Percentiles rank a stretch among this genome's conserved stretches.
These are phyloP conservation scores for Lyophyllum atratum DNA, from an alignment of 768 basidiomycete species.

Conservation along the genomic window DNA sequence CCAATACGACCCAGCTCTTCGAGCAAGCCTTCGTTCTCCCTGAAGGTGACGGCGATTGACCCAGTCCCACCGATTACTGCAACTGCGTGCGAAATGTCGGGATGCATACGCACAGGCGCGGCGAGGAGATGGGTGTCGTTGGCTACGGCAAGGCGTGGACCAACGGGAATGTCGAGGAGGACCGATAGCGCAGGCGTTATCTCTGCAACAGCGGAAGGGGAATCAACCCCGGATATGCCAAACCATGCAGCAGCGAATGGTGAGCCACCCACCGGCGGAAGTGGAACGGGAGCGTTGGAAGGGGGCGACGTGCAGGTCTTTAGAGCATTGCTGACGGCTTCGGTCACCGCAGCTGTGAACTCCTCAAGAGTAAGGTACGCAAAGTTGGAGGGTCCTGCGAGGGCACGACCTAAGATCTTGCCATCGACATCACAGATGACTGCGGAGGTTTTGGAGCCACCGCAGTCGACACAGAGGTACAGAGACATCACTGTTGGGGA, in stretches of 20 bases:
- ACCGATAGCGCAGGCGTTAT: slow-evolving; percentile 55
- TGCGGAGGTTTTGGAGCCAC: slow-evolving; percentile 85
- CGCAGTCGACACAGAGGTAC: slow-evolving; percentile 85
- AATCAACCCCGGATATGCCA: slow-evolving; percentile 82
- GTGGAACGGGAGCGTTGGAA: slow-evolving; percentile 33
- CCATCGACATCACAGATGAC: slow-evolving; percentile 64
- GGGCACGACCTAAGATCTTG: slow-evolving; percentile 63
- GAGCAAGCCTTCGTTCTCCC: slow-evolving; percentile 41
- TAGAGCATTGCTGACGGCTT: slow-evolving; percentile 58
- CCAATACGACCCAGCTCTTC: slow-evolving; percentile 70
- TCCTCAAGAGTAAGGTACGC: slow-evolving; percentile 69
- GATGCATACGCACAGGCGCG: slow-evolving; percentile 66
- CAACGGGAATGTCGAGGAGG: slow-evolving; percentile 59
- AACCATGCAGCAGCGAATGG: slow-evolving; percentile 78
- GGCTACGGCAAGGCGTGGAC: slow-evolving; percentile 58
- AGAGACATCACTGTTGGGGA: slow-evolving; percentile 44
- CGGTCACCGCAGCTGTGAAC: slow-evolving; percentile 55
- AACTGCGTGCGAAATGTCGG: slow-evolving; percentile 62
- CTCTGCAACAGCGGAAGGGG: slow-evolving; percentile 57
- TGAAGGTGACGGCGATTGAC: slow-evolving; percentile 71
- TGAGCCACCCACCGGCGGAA: slow-evolving; percentile 34
- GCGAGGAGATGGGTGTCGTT: slow-evolving; percentile 89
- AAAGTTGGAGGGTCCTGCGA: slow-evolving; percentile 83
- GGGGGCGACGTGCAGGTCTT: slow-evolving; percentile 41
- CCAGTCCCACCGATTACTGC: slow-evolving; percentile 84